These are phyloP conservation scores for Ophiognomonia clavigignenti-juglandacearum DNA, from an alignment of 2,329 filamentous ascomycete genomes.

Conservation along the genomic window DNA sequence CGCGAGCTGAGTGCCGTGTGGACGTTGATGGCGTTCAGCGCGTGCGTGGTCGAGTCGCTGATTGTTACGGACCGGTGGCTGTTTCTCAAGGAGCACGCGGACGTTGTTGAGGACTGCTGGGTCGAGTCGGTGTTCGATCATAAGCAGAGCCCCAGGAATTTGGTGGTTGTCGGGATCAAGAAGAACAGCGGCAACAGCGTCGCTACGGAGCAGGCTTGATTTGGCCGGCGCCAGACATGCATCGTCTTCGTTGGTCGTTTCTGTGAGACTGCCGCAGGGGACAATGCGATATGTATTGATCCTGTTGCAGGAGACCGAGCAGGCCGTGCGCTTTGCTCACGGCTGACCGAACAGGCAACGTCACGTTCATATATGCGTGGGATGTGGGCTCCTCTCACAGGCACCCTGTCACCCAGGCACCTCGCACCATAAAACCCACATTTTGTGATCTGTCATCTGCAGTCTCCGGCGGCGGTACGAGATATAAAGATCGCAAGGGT, in stretches of 20 bases:
- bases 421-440: too few relatives aligned
- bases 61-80: conserved; percentile 89
- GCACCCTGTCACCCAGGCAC: too few relatives aligned
- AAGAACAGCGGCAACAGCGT: conserved; percentile 15
- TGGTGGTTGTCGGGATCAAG: conserved; percentile 91
- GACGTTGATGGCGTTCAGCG: conserved; percentile 95
- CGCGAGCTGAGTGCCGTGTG: conserved; percentile 84
- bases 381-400: too few relatives aligned
- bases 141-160: conserved; percentile 75
- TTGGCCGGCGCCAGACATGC: too few relatives aligned
- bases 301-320: too few relatives aligned
- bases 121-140: conserved; percentile 94
- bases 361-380: too few relatives aligned
- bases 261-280: too few relatives aligned
- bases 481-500: background rate
- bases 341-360: too few relatives aligned
- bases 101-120: conserved; percentile 72
- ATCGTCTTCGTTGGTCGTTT: too few relatives aligned
- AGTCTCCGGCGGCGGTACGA: background rate
- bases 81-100: conserved; percentile 73
- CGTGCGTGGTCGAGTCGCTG: conserved; percentile 79
- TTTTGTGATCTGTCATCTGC: background rate
- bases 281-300: too few relatives aligned
- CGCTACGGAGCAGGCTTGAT: background rate
- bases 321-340: too few relatives aligned